These are phyloP conservation scores for Trifolium dubium DNA, from an alignment of 306 rosid genomes.

Conservation along the genomic window DNA sequence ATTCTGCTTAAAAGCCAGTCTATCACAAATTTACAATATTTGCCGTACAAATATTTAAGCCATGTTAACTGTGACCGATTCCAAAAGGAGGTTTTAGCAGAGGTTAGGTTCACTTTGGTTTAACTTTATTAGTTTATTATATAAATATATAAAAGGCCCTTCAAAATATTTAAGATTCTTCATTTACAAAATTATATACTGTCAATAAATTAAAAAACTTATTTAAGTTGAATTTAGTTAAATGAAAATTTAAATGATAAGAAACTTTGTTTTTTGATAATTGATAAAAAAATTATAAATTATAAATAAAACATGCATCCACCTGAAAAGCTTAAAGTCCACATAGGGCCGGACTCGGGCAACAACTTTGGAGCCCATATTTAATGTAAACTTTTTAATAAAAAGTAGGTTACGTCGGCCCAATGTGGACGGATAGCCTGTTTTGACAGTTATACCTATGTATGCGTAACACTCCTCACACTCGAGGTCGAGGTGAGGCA, in stretches of 20 bases:
- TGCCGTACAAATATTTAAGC: neutral
- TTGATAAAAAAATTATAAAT: too few relatives aligned
- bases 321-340: too few relatives aligned
- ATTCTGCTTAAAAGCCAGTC: slow-evolving; percentile 7
- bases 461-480: neutral
- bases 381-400: too few relatives aligned
- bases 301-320: too few relatives aligned
- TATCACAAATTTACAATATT: neutral
- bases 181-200: neutral
- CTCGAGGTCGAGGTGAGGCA: neutral
- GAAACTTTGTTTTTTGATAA: too few relatives aligned
- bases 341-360: too few relatives aligned
- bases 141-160: neutral
- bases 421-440: too few relatives aligned
- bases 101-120: neutral
- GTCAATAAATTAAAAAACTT: neutral
- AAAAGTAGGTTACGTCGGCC: too few relatives aligned
- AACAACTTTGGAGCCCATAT: too few relatives aligned
- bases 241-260: too few relatives aligned
- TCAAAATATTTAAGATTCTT: neutral
- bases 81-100: neutral
- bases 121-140: slow-evolving; percentile 7
- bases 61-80: neutral
- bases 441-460: too few relatives aligned
- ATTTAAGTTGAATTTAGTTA: too few relatives aligned